Conservation (phyloP, 805 yeast genomes). For the Yarrowia alimentaria region DNA sequence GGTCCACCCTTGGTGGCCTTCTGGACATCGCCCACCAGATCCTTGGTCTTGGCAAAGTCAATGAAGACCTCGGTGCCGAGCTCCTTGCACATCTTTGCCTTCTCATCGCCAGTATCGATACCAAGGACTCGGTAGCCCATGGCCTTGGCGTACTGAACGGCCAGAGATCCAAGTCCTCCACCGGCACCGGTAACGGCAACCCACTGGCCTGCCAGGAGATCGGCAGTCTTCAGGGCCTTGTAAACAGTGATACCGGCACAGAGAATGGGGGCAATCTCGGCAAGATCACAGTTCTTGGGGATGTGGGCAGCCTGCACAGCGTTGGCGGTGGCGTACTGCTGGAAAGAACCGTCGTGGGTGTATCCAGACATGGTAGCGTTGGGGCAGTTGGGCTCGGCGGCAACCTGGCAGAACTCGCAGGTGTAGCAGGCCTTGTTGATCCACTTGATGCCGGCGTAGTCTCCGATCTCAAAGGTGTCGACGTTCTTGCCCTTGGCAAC, state of each 20-base stretch:
- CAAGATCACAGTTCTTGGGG: constrained; percentile 72
- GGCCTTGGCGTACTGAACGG: constrained; percentile 71
- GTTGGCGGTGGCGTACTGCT: constrained; percentile 85
- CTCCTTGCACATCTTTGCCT: constrained; percentile 52
- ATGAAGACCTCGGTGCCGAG: constrained; percentile 66
- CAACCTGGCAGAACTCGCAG: constrained; percentile 72
- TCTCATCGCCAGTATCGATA: constrained; percentile 68
- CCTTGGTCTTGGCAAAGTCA: constrained; percentile 57
- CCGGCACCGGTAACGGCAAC: constrained; percentile 77
- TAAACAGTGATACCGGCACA: constrained; percentile 92
- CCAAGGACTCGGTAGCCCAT: constrained; percentile 73
- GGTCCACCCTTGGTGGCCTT: constrained; percentile 69
- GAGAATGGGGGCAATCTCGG: constrained; percentile 73
- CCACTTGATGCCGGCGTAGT: constrained; percentile 83
- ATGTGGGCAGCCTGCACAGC: constrained; percentile 82
- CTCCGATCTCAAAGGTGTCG: constrained; percentile 70
- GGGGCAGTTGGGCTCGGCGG: constrained; percentile 68
- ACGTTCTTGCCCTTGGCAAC: constrained; percentile 74
- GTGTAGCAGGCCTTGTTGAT: constrained; percentile 71
- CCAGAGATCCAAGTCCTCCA: constrained; percentile 75
- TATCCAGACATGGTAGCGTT: constrained; percentile 75
- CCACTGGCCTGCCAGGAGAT: constrained; percentile 68
- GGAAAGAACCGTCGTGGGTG: constrained; percentile 89
- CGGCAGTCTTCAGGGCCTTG: constrained; percentile 83
- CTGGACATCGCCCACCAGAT: constrained; percentile 54